Conservation (phyloP, 108 stramenopile species). For the Tribonema minus region DNA sequence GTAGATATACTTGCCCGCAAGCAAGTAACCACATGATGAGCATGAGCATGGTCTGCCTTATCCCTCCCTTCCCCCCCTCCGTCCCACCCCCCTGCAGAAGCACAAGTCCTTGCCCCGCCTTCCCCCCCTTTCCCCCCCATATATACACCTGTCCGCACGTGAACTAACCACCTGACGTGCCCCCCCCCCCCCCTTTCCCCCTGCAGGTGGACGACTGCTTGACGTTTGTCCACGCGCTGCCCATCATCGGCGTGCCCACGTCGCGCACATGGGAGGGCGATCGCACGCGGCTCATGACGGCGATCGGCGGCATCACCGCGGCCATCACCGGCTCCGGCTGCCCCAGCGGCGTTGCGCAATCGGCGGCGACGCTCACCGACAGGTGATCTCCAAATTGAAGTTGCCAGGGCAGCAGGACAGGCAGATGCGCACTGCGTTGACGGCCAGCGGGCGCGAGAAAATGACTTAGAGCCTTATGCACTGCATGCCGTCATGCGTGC, state of each 20-base stretch:
- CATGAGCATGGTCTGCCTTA: too few species aligned
- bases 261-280: slow-evolving; percentile 16
- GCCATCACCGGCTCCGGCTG: not conserved
- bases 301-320: not conserved
- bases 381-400: not conserved
- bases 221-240: slow-evolving; percentile 17
- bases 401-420: not conserved
- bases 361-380: not conserved
- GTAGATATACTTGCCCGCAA: too few species aligned
- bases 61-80: too few species aligned
- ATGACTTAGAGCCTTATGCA: not conserved
- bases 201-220: slow-evolving; percentile 20
- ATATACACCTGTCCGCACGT: too few species aligned
- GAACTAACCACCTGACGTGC: too few species aligned
- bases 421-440: not conserved
- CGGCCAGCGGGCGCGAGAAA: not conserved
- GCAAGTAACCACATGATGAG: too few species aligned
- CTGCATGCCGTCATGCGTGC: not conserved
- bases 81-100: too few species aligned
- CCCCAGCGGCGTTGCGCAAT: not conserved
- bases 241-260: slow-evolving; percentile 21
- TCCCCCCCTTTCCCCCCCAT: too few species aligned
- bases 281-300: slow-evolving; percentile 25
- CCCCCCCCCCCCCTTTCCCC: too few species aligned
- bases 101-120: too few species aligned